Conservation (phyloP, 1,139 yeast genomes). For the Tardiomyces digboiensis region DNA sequence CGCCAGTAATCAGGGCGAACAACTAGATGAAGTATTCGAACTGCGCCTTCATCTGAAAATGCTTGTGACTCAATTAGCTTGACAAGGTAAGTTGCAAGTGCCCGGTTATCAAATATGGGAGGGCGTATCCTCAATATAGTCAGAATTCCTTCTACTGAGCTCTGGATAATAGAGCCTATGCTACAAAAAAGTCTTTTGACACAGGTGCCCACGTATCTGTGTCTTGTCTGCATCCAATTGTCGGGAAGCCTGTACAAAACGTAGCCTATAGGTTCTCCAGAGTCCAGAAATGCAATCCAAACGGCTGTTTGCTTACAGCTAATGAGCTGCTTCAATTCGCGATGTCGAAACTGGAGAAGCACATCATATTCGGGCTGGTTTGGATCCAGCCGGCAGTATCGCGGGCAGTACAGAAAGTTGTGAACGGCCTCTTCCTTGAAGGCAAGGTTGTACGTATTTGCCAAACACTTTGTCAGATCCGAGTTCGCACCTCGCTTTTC, state of each 20-base stretch:
- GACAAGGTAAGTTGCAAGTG: neutral
- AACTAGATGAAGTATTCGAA: slow-evolving; percentile 5
- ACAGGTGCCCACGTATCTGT: no score
- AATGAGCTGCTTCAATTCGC: neutral
- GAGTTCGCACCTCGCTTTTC: no score
- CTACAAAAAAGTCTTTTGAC: no score
- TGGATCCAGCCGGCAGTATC: neutral
- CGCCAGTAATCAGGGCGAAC: slow-evolving; percentile 7
- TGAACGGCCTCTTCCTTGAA: neutral
- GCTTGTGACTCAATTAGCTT: neutral
- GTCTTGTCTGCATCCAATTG: no score
- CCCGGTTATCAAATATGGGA: neutral
- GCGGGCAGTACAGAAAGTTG: neutral
- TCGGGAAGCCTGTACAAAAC: neutral
- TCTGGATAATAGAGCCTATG: no score
- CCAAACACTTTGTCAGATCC: neutral
- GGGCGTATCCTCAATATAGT: neutral
- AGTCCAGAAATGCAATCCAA: neutral
- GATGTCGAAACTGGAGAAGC: neutral
- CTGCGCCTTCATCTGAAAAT: neutral
- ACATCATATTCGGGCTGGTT: neutral
- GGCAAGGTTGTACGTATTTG: neutral
- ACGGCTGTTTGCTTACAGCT: neutral
- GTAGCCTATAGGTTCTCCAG: neutral
- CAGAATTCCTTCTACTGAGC: no score